A percentile compares a stretch with the other conserved stretches of the same genome.
These are phyloP conservation scores for Penicillium polonicum DNA, from an alignment of 2,329 filamentous ascomycete species.

Conservation along the genomic window DNA sequence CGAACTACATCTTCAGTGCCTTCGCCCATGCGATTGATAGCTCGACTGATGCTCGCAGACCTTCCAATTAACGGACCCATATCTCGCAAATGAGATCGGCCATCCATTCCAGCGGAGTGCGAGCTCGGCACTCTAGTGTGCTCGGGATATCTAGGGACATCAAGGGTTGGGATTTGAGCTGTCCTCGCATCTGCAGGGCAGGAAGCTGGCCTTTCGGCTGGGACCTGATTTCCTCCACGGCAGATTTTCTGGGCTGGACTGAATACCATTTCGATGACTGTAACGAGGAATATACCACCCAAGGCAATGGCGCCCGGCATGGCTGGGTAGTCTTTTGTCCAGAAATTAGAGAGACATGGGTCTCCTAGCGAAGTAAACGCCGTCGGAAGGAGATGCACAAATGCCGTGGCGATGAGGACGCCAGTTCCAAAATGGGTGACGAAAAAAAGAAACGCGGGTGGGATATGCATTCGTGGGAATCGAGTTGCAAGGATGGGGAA, in stretches of 20 bases:
- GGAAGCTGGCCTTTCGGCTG: neutral
- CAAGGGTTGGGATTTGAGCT: neutral
- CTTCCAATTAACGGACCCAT: constrained; percentile 30
- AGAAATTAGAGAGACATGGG: constrained; percentile 56
- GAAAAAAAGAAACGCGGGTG: constrained; percentile 42
- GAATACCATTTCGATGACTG: constrained; percentile 59
- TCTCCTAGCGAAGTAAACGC: constrained; percentile 51
- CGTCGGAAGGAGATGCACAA: constrained; percentile 72
- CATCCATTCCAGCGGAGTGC: constrained; percentile 9
- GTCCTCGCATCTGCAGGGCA: neutral
- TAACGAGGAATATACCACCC: constrained; percentile 46
- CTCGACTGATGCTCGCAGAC: constrained; percentile 31
- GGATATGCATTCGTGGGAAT: constrained; percentile 57
- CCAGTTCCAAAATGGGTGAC: constrained; percentile 78
- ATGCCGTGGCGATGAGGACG: constrained; percentile 81
- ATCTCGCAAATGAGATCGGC: constrained; percentile 24
- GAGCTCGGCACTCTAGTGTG: neutral
- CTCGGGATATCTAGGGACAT: neutral
- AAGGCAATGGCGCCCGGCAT: constrained; percentile 52
- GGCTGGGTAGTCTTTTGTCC: constrained; percentile 47
- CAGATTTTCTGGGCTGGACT: constrained; percentile 36
- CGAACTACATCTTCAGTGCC: constrained; percentile 23
- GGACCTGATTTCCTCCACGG: constrained; percentile 15
- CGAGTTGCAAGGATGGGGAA: constrained; percentile 65
- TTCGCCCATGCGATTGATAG: constrained; percentile 30